These are phyloP conservation scores for Chlorociboria aeruginascens DNA, from an alignment of 495 filamentous ascomycete species.

Conservation along the genomic window DNA sequence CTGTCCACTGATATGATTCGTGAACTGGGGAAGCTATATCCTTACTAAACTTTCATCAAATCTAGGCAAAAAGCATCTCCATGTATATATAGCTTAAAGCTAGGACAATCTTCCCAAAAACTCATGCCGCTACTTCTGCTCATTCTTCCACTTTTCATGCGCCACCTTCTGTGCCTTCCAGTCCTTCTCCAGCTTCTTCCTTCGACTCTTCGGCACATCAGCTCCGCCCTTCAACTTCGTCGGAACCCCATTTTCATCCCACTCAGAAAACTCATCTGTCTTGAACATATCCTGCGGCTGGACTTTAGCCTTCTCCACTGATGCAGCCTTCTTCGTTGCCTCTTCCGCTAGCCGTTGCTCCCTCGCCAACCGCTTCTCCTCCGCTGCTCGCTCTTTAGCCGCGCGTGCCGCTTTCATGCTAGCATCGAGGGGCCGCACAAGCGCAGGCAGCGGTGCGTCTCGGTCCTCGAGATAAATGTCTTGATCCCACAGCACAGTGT, in stretches of 20 bases:
- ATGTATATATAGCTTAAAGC: background rate
- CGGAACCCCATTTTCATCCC: slow-evolving; percentile 67
- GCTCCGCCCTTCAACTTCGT: slow-evolving; percentile 47
- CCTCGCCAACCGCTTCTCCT: slow-evolving; percentile 34
- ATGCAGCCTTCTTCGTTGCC: slow-evolving; percentile 33
- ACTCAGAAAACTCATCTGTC: slow-evolving; percentile 49
- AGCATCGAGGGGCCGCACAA: slow-evolving; percentile 44
- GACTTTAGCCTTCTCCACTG: slow-evolving; percentile 23
- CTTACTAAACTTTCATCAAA: background rate
- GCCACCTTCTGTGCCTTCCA: slow-evolving; percentile 68
- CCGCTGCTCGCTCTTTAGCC: slow-evolving; percentile 36
- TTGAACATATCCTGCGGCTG: slow-evolving; percentile 37
- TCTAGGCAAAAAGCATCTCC: background rate
- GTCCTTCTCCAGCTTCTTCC: slow-evolving; percentile 62
- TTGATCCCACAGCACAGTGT: slow-evolving; percentile 51
- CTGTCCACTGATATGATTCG: background rate
- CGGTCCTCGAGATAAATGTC: slow-evolving; percentile 69
- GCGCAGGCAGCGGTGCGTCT: slow-evolving; percentile 38
- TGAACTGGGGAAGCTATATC: background rate
- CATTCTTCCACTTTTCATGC: slow-evolving; percentile 37
- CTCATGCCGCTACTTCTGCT: background rate
- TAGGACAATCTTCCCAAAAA: background rate
- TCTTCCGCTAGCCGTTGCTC: slow-evolving; percentile 35
- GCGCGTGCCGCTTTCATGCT: slow-evolving; percentile 47
- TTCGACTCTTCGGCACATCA: slow-evolving; percentile 52